A percentile compares a stretch with the other conserved stretches of the same genome.
phyloP scores from a whole-genome alignment of 352 stramenopile genomes.

The Pythium biforme region DNA sequence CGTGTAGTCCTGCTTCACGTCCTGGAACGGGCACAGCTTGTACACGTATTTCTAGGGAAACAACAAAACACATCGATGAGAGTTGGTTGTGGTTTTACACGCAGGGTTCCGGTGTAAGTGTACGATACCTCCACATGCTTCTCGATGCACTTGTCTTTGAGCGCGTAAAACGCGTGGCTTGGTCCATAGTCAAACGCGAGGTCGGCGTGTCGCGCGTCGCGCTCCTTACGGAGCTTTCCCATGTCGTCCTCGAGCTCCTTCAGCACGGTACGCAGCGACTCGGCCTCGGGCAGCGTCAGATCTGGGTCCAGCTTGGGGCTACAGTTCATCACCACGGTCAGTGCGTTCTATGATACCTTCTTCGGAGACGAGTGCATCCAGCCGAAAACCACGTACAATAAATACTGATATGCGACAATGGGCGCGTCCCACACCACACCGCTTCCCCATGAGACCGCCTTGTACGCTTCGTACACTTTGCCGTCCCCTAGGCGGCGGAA shows the following conservation, averaged over 20 bases:
- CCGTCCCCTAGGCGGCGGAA: slow-evolving; percentile 65
- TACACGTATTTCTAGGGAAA: slow-evolving; percentile 79
- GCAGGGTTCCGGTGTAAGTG: too few species aligned
- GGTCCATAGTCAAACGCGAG: slow-evolving; percentile 63
- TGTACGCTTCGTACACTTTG: slow-evolving; percentile 49
- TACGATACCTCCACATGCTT: slow-evolving; percentile 64
- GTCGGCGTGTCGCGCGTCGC: slow-evolving; percentile 39
- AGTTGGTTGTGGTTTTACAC: too few species aligned
- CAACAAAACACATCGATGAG: slow-evolving; percentile 2
- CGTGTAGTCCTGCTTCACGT: slow-evolving; percentile 77
- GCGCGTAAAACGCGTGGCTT: slow-evolving; percentile 63
- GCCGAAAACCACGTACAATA: slow-evolving; percentile 58
- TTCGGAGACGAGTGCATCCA: background rate
- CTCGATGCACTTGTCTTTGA: slow-evolving; percentile 79
- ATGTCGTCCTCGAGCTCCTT: slow-evolving; percentile 70
- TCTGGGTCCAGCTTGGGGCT: slow-evolving; percentile 63
- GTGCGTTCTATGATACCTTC: too few species aligned
- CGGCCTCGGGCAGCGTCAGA: slow-evolving; percentile 53
- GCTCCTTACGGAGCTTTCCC: slow-evolving; percentile 47
- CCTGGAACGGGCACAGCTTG: slow-evolving; percentile 84
- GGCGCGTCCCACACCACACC: slow-evolving; percentile 69
- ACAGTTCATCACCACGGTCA: background rate
- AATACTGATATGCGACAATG: slow-evolving; percentile 64
- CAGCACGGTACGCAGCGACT: slow-evolving; percentile 65
- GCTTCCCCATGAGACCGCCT: slow-evolving; percentile 39